These are phyloP conservation scores for Melocanna baccifera DNA, from an alignment of 176 grass and related monocot genomes.

Conservation along the genomic window DNA sequence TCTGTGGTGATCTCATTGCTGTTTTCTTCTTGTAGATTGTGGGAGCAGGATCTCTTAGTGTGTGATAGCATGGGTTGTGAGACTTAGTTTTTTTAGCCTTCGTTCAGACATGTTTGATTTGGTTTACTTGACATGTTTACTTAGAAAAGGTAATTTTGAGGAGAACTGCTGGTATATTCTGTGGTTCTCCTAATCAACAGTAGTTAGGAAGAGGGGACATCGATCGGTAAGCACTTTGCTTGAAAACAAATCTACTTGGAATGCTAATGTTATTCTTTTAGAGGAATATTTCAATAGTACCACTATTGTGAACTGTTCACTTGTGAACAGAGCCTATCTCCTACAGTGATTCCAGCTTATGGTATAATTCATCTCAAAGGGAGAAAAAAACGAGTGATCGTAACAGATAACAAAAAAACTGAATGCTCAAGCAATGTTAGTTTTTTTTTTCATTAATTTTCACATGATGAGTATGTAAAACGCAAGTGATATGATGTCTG, in stretches of 20 bases:
- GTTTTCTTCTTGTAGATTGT: not conserved
- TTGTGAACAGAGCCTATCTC: not conserved
- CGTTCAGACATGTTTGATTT: not conserved
- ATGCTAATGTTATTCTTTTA: not conserved
- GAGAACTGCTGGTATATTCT: not conserved
- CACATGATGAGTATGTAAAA: not conserved
- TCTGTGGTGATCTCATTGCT: not conserved
- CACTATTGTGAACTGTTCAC: not conserved
- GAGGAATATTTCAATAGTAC: not conserved
- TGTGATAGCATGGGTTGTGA: not conserved
- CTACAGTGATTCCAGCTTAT: not conserved
- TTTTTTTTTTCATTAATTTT: not conserved
- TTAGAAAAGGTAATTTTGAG: not conserved
- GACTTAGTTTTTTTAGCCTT: not conserved
- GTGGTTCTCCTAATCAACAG: not conserved
- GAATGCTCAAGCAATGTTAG: not conserved
- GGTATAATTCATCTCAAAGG: not conserved
- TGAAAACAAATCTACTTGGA: conserved; percentile 4
- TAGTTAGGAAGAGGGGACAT: not conserved
- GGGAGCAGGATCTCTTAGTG: not conserved
- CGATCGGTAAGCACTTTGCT: conserved; percentile 1
- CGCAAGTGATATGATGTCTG: not conserved
- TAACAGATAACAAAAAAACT: not conserved
- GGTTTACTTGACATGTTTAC: conserved; percentile 3
- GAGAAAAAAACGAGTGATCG: not conserved